These are phyloP conservation scores for Colletotrichum sp. DNA, from an alignment of 2,329 filamentous ascomycete species.

Conservation along the genomic window DNA sequence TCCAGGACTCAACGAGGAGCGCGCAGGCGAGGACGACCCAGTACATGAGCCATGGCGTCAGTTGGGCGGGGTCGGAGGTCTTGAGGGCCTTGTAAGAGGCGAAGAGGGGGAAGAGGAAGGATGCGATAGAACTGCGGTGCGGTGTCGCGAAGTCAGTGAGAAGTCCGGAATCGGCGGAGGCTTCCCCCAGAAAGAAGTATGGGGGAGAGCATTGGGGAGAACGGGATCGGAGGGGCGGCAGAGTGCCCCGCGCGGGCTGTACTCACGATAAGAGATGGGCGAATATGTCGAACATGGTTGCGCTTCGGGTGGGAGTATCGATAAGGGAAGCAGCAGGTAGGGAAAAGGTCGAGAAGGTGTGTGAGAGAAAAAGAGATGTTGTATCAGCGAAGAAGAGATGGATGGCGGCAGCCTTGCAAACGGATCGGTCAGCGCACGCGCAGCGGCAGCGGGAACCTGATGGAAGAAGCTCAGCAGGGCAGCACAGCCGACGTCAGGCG, in stretches of 20 bases:
- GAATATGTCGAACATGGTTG: constrained; percentile 76
- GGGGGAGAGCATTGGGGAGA: not conserved
- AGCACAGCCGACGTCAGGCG: constrained; percentile 11
- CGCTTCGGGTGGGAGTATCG: not conserved
- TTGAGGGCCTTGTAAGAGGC: constrained; percentile 98
- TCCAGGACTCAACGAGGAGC: constrained; percentile 84
- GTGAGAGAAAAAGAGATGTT: constrained; percentile 3
- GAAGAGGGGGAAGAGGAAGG: constrained; percentile 93
- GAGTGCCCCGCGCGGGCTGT: not conserved
- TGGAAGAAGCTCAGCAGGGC: not conserved
- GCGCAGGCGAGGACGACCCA: constrained; percentile 91
- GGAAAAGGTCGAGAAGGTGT: not conserved
- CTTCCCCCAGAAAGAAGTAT: not conserved
- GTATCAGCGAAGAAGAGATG: not conserved
- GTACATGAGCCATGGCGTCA: constrained; percentile 99
- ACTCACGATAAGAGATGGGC: constrained; percentile 80
- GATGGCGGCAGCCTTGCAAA: constrained; percentile 2
- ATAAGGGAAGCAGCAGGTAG: not conserved
- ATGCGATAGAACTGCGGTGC: constrained; percentile 73
- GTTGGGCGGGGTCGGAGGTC: constrained; percentile 84
- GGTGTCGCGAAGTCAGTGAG: not conserved
- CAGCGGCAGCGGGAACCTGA: not conserved
- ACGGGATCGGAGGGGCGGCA: not conserved
- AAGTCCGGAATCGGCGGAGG: not conserved
- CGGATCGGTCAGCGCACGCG: constrained; percentile 7